Evolutionary conservation across 345 rosid genomes (phyloP).

Genomic region (Hibiscus tridactylites): DNA sequence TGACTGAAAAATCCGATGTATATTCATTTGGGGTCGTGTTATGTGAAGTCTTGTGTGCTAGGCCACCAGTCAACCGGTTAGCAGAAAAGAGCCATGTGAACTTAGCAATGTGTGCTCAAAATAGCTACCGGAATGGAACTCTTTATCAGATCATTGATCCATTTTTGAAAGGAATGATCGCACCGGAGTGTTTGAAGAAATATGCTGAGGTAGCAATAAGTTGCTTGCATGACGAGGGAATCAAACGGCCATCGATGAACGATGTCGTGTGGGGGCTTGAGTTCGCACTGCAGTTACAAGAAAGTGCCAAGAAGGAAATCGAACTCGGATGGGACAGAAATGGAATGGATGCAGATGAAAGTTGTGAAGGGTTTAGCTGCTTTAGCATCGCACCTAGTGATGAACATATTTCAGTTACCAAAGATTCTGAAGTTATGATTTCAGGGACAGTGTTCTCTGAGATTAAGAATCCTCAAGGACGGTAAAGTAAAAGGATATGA

Average conservation of each 20-base stretch:
- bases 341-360: neutral
- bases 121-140: neutral
- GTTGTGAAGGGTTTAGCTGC: neutral
- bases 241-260: neutral
- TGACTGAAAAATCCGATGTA: constrained; percentile 1
- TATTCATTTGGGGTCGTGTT: neutral
- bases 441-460: neutral
- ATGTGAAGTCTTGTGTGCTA: neutral
- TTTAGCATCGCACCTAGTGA: neutral
- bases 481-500: neutral
- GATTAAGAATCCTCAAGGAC: neutral
- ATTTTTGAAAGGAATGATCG: neutral
- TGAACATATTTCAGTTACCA: neutral
- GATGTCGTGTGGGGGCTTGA: constrained; percentile 1
- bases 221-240: neutral
- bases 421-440: neutral
- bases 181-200: neutral
- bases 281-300: neutral
- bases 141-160: neutral
- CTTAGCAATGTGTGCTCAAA: neutral
- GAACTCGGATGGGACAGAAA: neutral
- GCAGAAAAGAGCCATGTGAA: neutral
- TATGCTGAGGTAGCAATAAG: neutral
- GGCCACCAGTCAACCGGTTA: neutral
- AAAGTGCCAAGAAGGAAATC: neutral